Percentiles rank a stretch among this genome's conserved stretches.
These are phyloP conservation scores for Colletotrichum tropicicola DNA, from an alignment of 2,329 filamentous ascomycete genomes.

Conservation along the genomic window DNA sequence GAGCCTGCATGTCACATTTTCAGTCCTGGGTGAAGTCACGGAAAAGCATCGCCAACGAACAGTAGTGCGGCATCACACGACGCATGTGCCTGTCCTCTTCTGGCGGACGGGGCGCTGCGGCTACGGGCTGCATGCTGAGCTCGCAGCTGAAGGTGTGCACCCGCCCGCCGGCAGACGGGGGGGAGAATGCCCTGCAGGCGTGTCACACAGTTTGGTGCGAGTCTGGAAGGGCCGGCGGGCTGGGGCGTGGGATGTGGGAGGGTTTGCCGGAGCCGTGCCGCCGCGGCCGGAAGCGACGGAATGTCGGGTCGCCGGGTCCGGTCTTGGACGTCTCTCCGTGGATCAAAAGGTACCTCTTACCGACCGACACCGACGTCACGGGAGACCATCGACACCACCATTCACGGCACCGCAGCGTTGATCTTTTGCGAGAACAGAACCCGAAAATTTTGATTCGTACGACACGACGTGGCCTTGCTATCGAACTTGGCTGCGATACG, in stretches of 20 bases:
- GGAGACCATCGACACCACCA: not conserved
- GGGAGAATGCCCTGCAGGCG: not conserved
- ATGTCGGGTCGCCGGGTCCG: not conserved
- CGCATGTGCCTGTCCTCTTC: not conserved
- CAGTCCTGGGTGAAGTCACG: not conserved
- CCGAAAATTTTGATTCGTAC: not conserved
- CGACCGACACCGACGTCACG: not conserved
- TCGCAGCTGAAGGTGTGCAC: not conserved
- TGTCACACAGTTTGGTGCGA: not conserved
- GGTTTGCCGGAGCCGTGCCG: not conserved
- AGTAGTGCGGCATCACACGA: not conserved
- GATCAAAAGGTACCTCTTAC: not conserved
- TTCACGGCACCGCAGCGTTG: not conserved
- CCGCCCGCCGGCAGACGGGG: not conserved
- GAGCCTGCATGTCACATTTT: not conserved
- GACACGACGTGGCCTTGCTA: conserved; percentile 8
- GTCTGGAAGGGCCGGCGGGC: not conserved
- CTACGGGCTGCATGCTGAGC: not conserved
- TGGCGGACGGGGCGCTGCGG: not conserved
- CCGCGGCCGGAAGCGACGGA: not conserved
- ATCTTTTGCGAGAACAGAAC: not conserved
- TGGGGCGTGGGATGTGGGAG: not conserved
- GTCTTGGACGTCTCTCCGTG: not conserved
- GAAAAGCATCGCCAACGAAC: not conserved
- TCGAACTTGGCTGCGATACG: not conserved